Evolutionary conservation across 306 rosid genomes (phyloP), one percentile per base, ranked within the genome.

Genomic region (Sicyos baderoa): DNA sequence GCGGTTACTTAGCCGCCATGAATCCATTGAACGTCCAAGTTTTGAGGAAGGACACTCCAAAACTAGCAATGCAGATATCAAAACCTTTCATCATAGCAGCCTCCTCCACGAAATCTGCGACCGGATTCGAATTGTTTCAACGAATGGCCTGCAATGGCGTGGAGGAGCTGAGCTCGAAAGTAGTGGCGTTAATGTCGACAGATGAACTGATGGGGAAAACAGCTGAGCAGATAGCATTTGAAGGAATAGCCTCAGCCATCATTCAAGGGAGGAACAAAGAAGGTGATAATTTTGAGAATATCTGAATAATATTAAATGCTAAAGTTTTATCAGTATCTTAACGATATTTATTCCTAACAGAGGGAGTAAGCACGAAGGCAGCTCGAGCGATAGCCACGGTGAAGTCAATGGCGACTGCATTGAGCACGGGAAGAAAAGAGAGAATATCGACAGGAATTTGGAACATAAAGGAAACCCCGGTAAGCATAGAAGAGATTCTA

Each of bases 191-290:
- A 73, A 85, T 86, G 91, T 80, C 91, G 7, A 78, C 87, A 78
- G 97, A 94, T 67, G 97, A 94, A 45, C 79, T 94, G 56, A 79
- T 82, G 32, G 97, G 89, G 9, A 94, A 94, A 86, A 94, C 95
- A 5, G 95, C 97, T 8, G 99, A 94, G 80, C 95, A 94, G 76
- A 73, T 90, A 75, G 97, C 99, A 74, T 94, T 94, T 19, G 96
- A 88, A 84, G 99, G 99, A 82, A 88, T 90, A 58, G 99, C 97
- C 29, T 82, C 90, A 10, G 87, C 90, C 23, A 86, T 94, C 74
- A 84, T 94, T 76, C 89, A 94, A 68, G 97, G 97, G 32, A 81
- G 99, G 76, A 90, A 78, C 87, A 90, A 80, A 78, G 99, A 94
- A n/a, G n/a, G n/a, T n/a, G n/a, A n/a, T n/a, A n/a, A n/a, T n/a